phyloP scores from a whole-genome alignment of 1,139 yeast genomes.

The Protomyces arabidopsidicola region DNA sequence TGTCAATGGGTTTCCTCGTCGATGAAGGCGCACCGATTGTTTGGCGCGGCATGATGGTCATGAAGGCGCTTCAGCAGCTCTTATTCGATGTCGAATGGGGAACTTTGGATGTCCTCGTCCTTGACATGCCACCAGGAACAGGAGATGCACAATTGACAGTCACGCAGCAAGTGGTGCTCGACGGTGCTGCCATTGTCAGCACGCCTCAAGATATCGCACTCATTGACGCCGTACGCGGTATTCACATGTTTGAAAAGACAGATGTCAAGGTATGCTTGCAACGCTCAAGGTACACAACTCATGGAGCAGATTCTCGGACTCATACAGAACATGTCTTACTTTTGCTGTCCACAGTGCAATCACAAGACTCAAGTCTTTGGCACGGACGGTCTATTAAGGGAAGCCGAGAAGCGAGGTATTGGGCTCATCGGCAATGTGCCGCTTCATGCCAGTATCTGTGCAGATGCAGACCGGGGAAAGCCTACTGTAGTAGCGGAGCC shows the following conservation, averaged over 20 bases:
- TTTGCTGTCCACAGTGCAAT: slow-evolving; percentile 66
- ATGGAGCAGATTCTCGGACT: slow-evolving; percentile 46
- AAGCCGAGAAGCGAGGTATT: slow-evolving; percentile 52
- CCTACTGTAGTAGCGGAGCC: slow-evolving; percentile 56
- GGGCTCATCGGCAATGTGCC: slow-evolving; percentile 65
- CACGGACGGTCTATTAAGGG: slow-evolving; percentile 55
- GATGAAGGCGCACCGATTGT: slow-evolving; percentile 67
- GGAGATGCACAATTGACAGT: slow-evolving; percentile 83
- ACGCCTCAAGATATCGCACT: slow-evolving; percentile 86
- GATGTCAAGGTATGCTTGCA: slow-evolving; percentile 55
- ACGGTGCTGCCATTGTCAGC: slow-evolving; percentile 76
- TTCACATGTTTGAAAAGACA: slow-evolving; percentile 70
- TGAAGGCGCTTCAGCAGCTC: slow-evolving; percentile 79
- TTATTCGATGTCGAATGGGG: slow-evolving; percentile 79
- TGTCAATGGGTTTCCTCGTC: slow-evolving; percentile 85
- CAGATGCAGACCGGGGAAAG: slow-evolving; percentile 57
- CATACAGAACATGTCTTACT: slow-evolving; percentile 80
- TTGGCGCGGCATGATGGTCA: slow-evolving; percentile 84
- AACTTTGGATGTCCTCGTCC: slow-evolving; percentile 58
- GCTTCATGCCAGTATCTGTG: slow-evolving; percentile 57
- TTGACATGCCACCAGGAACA: slow-evolving; percentile 91
- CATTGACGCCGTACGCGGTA: slow-evolving; percentile 75
- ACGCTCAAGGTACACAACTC: not conserved
- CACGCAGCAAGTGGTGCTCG: slow-evolving; percentile 68
- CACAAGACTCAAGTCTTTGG: slow-evolving; percentile 77